Evolutionary conservation across 2,329 filamentous ascomycete species (phyloP).

Genomic region (Pseudopithomyces maydicus): DNA sequence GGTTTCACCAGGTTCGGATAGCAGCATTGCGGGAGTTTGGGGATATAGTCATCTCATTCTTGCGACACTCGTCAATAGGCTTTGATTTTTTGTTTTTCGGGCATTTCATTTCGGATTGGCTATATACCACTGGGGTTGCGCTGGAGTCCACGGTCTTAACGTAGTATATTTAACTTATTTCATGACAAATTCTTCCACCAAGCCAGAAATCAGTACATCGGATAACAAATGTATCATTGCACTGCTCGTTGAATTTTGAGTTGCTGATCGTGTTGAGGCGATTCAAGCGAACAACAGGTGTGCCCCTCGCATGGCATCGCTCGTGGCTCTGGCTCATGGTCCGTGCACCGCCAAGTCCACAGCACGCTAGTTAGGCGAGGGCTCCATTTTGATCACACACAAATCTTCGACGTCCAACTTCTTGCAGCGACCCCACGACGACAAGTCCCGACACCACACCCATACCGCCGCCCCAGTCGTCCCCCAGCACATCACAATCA

Average conservation of each 20-base stretch:
- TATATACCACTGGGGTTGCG: slow-evolving; percentile 30
- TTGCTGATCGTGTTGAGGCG: not conserved
- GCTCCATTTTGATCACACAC: slow-evolving; percentile 11
- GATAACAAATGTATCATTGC: too few species aligned
- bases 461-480: slow-evolving; percentile 28
- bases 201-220: not conserved
- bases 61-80: not conserved
- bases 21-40: slow-evolving; percentile 43
- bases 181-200: not conserved
- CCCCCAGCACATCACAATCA: slow-evolving; percentile 49
- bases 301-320: too few species aligned
- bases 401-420: slow-evolving; percentile 19
- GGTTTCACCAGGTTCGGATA: slow-evolving; percentile 24
- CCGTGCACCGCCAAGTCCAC: slow-evolving; percentile 22
- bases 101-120: slow-evolving; percentile 12
- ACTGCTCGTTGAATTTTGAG: too few species aligned
- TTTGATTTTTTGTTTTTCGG: slow-evolving; percentile 3
- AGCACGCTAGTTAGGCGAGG: slow-evolving; percentile 11
- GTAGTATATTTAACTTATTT: slow-evolving; percentile 8
- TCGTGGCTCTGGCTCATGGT: not conserved
- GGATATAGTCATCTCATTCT: not conserved
- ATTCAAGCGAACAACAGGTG: not conserved
- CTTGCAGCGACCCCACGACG: slow-evolving; percentile 34
- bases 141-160: not conserved
- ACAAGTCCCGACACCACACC: slow-evolving; percentile 29